A percentile compares a stretch with the other conserved stretches of the same genome.
phyloP scores from a whole-genome alignment of 176 grass and related monocot genomes.

The Oryza punctata region DNA sequence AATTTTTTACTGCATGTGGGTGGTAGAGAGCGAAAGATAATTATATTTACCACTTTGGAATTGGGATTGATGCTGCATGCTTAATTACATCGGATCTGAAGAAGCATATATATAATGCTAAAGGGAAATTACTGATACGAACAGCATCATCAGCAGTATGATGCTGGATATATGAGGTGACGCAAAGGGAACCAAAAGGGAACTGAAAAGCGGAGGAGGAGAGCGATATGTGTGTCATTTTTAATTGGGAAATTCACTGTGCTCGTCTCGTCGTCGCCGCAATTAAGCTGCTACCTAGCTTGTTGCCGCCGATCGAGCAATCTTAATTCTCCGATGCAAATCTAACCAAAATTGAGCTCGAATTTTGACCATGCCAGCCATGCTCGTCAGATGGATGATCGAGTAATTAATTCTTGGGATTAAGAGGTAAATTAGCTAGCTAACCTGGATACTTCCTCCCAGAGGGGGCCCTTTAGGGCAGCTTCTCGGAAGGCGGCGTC shows the following conservation, averaged over 20 bases:
- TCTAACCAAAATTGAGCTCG: constrained; percentile 17
- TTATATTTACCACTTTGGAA: constrained; percentile 3
- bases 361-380: constrained; percentile 21
- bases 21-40: background rate
- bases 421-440: background rate
- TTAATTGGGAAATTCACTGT: constrained; percentile 44
- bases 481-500: constrained; percentile 75
- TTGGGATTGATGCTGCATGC: constrained; percentile 21
- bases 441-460: constrained; percentile 95
- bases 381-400: background rate
- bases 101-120: background rate
- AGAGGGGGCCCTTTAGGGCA: constrained; percentile 80
- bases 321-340: background rate
- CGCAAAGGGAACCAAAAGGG: constrained; percentile 16
- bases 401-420: background rate
- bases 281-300: background rate
- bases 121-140: background rate
- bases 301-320: background rate
- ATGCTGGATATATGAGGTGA: constrained; percentile 18
- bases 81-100: constrained; percentile 32
- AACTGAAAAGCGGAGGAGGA: constrained; percentile 26
- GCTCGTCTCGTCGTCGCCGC: constrained; percentile 21
- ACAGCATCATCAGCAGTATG: background rate
- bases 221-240: constrained; percentile 61
- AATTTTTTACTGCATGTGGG: constrained; percentile 2